Percentiles rank a stretch among this genome's conserved stretches.
Evolutionary conservation across 495 filamentous ascomycete species (phyloP).

Genomic region (Lophium mytilinum): DNA sequence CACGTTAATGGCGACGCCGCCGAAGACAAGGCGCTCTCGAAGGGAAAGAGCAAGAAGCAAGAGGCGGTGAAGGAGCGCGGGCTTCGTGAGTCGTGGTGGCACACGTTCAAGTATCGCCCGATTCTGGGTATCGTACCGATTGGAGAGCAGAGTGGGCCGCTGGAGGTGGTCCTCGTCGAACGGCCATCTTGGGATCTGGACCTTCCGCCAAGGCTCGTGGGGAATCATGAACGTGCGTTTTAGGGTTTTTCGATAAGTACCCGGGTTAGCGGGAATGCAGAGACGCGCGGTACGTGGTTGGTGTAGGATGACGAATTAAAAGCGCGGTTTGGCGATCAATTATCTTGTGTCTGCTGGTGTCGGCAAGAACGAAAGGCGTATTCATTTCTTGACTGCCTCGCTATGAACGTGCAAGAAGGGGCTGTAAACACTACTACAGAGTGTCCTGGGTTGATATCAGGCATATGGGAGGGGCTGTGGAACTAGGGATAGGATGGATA

Average conservation of each 20-base stretch:
- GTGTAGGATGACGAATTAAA: no score
- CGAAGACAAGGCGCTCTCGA: neutral
- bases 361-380: no score
- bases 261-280: no score
- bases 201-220: slow-evolving; percentile 55
- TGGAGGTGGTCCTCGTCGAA: slow-evolving; percentile 84
- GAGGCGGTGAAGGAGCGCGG: slow-evolving; percentile 19
- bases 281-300: no score
- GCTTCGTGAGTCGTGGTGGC: slow-evolving; percentile 50
- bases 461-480: no score
- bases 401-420: no score
- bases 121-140: slow-evolving; percentile 83
- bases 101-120: slow-evolving; percentile 81
- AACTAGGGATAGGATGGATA: no score
- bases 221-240: slow-evolving; percentile 18
- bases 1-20: neutral
- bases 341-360: no score
- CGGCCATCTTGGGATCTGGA: slow-evolving; percentile 79
- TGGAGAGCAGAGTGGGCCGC: slow-evolving; percentile 29
- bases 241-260: neutral
- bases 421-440: no score
- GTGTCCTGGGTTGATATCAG: no score
- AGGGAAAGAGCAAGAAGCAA: slow-evolving; percentile 30
- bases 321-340: no score
- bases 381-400: no score